Percentiles rank a stretch among this genome's conserved stretches.
Evolutionary conservation across 2,329 filamentous ascomycete genomes (phyloP).

Genomic region (Aspergillus novofumigatus): DNA sequence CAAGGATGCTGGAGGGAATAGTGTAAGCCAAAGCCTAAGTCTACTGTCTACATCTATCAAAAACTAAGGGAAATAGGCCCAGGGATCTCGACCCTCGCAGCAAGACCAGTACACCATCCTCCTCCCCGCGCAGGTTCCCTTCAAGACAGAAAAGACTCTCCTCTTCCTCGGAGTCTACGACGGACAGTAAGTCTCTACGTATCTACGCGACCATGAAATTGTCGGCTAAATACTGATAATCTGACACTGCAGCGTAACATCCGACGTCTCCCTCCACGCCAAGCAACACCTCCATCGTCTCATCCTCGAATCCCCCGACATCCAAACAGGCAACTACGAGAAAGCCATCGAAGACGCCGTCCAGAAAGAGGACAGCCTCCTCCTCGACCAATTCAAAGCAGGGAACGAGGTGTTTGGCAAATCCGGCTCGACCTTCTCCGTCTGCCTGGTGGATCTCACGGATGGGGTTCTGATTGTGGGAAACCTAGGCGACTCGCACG

Average conservation of each 20-base stretch:
- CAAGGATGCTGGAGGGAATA: background rate
- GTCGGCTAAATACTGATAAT: background rate
- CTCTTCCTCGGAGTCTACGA: background rate
- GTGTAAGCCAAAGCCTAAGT: background rate
- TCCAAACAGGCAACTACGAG: background rate
- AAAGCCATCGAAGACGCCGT: background rate
- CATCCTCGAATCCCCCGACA: background rate
- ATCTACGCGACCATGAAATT: no score
- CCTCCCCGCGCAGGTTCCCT: background rate
- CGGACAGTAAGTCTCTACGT: background rate
- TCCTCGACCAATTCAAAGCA: background rate
- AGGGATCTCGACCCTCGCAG: background rate
- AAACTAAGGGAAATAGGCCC: background rate
- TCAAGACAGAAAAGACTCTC: background rate
- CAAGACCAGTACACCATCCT: background rate
- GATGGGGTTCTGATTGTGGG: background rate
- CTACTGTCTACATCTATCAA: no score
- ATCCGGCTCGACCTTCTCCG: background rate
- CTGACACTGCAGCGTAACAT: background rate
- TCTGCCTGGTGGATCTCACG: background rate
- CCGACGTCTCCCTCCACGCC: background rate
- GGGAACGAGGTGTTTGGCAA: background rate
- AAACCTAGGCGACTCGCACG: background rate
- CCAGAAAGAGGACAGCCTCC: background rate
- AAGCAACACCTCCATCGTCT: background rate